Base-by-base conservation (phyloP, 2,329 filamentous ascomycete species). In the Bipolaris cookei region DNA sequence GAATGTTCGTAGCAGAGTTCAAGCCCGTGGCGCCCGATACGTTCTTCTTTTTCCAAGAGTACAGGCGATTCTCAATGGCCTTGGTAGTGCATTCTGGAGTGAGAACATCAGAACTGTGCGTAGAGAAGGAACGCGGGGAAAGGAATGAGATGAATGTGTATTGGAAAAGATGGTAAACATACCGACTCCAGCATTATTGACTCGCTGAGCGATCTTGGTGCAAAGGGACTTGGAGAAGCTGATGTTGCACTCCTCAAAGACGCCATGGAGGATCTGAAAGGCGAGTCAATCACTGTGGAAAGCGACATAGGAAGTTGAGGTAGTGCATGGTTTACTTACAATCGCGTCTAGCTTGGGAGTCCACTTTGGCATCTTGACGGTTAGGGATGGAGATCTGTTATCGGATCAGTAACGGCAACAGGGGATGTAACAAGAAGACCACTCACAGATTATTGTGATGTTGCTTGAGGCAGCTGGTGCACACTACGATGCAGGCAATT, bases 71-170 rank as follows among this genome's bases (percentile, higher is more conserved):
- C 16, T 58, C 56, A 10, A 73, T 56, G 14, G 71, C 70, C 37
- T 72, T 74, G 42, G 67, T 59, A 0, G 71, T 72, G 46, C 66
- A 71, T 1, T 63, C 71, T 64, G 3, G 10, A 54, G 25, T 14
- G 44, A 10, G 28, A 6, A 32, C 13, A 38, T 1, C 10, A 44
- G 21, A 38, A n/a, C 18, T 8, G n/a, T 30, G 14, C 10, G 28
- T 35, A 6, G 3, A 25, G 5, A 1, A 14, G 13, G 25, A 3
- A 21, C 1, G 8, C 3, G 4, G 18, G 8, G 21, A 13, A 16
- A 21, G 10, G 7, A 13, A 21, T 13, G 1, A 11, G 25, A 42
- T n/a, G 23, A 16, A 16, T 7, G 16, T 13, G 10, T 7, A 13
- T 16, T 30, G 16, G 11, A 4, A 20, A 28, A 18, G 18, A 20